Conservation (phyloP, 495 filamentous ascomycete species). For the Tuber umbilicatum region DNA sequence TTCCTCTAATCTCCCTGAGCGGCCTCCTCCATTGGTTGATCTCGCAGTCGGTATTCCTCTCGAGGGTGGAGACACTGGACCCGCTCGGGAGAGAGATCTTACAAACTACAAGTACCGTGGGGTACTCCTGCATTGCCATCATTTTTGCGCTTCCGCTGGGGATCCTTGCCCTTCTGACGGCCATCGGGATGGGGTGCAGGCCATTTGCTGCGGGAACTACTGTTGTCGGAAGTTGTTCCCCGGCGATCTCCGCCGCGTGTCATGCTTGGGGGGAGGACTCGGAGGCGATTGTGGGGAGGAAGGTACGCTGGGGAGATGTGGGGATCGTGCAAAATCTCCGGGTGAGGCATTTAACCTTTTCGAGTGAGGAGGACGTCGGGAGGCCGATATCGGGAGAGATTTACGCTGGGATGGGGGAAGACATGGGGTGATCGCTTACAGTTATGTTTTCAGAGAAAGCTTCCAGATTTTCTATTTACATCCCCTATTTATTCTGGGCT, state of each 20-base stretch:
- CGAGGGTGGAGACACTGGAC: slow-evolving; percentile 37
- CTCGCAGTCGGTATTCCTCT: slow-evolving; percentile 21
- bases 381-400: too few relatives aligned
- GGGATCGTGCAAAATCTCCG: too few relatives aligned
- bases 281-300: neutral
- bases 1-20: slow-evolving; percentile 41
- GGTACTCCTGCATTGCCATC: too few relatives aligned
- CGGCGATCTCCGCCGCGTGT: slow-evolving; percentile 11
- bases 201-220: slow-evolving; percentile 3
- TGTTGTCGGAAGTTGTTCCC: neutral
- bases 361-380: too few relatives aligned
- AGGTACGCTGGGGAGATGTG: too few relatives aligned
- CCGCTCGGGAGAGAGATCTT: slow-evolving; percentile 39
- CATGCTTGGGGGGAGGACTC: slow-evolving; percentile 8
- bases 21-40: slow-evolving; percentile 41
- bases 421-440: too few relatives aligned
- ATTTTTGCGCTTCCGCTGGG: neutral
- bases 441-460: too few relatives aligned
- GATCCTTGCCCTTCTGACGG: neutral
- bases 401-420: too few relatives aligned
- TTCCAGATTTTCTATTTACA: too few relatives aligned
- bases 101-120: neutral
- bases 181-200: neutral
- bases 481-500: too few relatives aligned
- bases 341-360: too few relatives aligned